Percentiles rank a stretch among this genome's conserved stretches.
Evolutionary conservation across 2,329 filamentous ascomycete species (phyloP).

Genomic region (Aspergillus fischeri): DNA sequence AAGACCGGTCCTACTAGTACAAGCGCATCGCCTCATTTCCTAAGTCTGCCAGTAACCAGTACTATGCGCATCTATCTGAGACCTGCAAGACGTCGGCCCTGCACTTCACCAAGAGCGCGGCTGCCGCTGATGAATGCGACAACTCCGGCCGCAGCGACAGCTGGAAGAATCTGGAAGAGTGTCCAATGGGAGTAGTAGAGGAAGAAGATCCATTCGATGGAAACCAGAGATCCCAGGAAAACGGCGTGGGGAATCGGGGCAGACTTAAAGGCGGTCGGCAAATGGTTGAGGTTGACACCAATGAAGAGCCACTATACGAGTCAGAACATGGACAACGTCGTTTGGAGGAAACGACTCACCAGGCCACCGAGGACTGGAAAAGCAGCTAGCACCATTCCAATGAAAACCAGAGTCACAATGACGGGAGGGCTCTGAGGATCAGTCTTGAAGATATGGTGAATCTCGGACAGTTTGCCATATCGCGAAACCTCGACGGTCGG

Average conservation of each 20-base stretch:
- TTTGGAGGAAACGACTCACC: conserved; percentile 48
- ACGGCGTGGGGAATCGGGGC: conserved; percentile 76
- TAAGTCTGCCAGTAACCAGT: conserved; percentile 3
- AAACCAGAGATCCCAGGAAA: conserved; percentile 82
- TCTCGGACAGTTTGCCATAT: conserved; percentile 79
- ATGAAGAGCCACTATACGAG: conserved; percentile 67
- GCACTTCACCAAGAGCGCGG: conserved; percentile 87
- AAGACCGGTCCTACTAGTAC: neutral
- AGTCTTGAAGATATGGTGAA: conserved; percentile 82
- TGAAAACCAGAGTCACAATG: conserved; percentile 74
- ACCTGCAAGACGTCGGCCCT: conserved; percentile 77
- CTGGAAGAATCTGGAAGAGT: conserved; percentile 81
- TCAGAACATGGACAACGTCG: conserved; percentile 5
- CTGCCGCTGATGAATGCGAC: conserved; percentile 82
- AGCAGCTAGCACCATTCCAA: conserved; percentile 66
- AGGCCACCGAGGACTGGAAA: conserved; percentile 68
- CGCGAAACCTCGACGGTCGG: conserved; percentile 66
- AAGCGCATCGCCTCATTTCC: neutral
- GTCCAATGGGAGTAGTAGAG: conserved; percentile 92
- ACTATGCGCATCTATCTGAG: conserved; percentile 43
- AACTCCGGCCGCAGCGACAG: conserved; percentile 61
- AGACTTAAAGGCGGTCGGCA: conserved; percentile 67
- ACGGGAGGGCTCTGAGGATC: conserved; percentile 77
- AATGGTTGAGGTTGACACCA: conserved; percentile 77
- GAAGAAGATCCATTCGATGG: conserved; percentile 89